Evolutionary conservation across 169 alveolate species (phyloP).

Genomic region (Plasmodium ovale): DNA sequence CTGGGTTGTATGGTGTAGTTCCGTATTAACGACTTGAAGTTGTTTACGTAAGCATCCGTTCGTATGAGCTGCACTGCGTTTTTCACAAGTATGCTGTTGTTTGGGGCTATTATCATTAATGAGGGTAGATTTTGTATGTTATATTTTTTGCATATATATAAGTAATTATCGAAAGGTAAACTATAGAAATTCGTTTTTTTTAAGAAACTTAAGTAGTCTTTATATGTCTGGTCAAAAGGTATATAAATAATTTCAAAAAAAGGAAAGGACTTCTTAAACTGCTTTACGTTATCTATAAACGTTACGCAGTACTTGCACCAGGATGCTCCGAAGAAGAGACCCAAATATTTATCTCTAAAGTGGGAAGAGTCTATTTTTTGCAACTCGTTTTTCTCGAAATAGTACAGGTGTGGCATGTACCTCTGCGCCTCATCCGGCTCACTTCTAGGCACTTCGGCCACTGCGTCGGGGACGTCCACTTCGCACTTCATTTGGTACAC

Average conservation of each 20-base stretch:
- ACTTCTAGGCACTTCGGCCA: not conserved
- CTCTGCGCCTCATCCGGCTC: slow-evolving; percentile 4
- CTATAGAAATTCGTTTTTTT: slow-evolving; percentile 42
- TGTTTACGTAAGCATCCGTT: slow-evolving; percentile 46
- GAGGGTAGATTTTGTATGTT: slow-evolving; percentile 47
- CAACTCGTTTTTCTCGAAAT: slow-evolving; percentile 44
- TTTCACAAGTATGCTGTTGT: slow-evolving; percentile 38
- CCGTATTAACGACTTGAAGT: slow-evolving; percentile 47
- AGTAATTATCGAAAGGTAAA: slow-evolving; percentile 67
- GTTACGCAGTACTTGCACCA: slow-evolving; percentile 73
- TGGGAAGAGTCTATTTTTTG: slow-evolving; percentile 53
- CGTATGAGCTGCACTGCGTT: slow-evolving; percentile 58
- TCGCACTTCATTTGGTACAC: too few species aligned
- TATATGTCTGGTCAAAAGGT: slow-evolving; percentile 72
- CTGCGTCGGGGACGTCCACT: slow-evolving; percentile 29
- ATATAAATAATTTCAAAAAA: slow-evolving; percentile 59
- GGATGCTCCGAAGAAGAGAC: slow-evolving; percentile 73
- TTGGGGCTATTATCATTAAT: slow-evolving; percentile 49
- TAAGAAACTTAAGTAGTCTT: slow-evolving; percentile 43
- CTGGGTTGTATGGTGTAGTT: slow-evolving; percentile 41
- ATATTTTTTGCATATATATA: slow-evolving; percentile 51
- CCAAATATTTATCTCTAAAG: slow-evolving; percentile 55
- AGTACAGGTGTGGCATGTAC: slow-evolving; percentile 20
- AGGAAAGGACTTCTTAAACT: slow-evolving; percentile 51
- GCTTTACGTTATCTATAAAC: slow-evolving; percentile 33